Evolutionary conservation across 129 eudicot genomes (phyloP), one percentile per base, ranked within the genome.

Genomic region (Cynara cardunculus): DNA sequence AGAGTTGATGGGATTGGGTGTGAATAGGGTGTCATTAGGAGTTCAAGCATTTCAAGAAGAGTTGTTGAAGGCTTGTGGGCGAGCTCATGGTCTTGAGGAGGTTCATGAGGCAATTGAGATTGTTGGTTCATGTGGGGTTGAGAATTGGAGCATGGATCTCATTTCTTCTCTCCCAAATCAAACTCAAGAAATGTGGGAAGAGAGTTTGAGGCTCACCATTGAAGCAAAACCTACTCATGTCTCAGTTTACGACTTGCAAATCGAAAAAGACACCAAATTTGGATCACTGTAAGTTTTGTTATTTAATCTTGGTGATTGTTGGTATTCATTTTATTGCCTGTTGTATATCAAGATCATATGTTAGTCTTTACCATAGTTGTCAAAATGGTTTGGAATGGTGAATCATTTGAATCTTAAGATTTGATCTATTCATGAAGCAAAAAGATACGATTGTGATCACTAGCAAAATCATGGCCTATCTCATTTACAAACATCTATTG

Each of bases 41-140:
- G 97, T 90, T 74, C 97, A 95, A 86, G 97, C 99, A 0, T 95
- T 95, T 92, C 99, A 95, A 72, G 92, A 92, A 22, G 94, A 95
- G 84, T 81, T 92, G 89, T 80, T 94, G 80, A 92, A 79, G 81
- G 84, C 88, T 84, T 94, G 98, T 71, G 98, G 98, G 41, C 78
- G 98, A 78, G 97, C 97, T 32, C 98, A 94, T 85, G 96, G 96
- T 4, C 35, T 90, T 25, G 62, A 86, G 72, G 97, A 94, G 84
- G 97, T 94, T 62, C 85, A 77, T 76, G 94, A 90, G 86, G 98
- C 98, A 8, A 85, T 94, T 81, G 87, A 86, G 72, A 89, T 92
- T 84, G 88, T 94, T 70, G 77, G 83, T 59, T 84, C 92, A 6
- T 86, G 91, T 79, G 90, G 94, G 84, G 94, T 90, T 70, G 83